Percentiles rank a stretch among this genome's conserved stretches.
Evolutionary conservation across 2,329 filamentous ascomycete genomes (phyloP).

Genomic region (Rhytidhysteron rufulum): DNA sequence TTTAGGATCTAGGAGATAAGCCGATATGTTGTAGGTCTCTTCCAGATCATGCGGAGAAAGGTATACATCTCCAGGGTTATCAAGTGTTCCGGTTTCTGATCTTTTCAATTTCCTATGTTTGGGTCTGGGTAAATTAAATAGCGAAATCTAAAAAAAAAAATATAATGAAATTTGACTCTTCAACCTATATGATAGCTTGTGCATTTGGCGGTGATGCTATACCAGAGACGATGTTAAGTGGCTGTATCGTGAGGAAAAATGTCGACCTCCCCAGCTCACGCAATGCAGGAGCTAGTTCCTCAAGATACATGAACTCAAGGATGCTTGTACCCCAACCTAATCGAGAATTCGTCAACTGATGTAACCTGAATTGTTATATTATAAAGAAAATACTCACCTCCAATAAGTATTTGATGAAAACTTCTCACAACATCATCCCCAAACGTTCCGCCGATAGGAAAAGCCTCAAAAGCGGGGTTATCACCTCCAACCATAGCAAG

Average conservation of each 20-base stretch:
- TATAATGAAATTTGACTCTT: neutral
- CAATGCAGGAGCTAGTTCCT: slow-evolving; percentile 1
- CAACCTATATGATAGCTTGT: slow-evolving; percentile 3
- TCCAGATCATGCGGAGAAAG: too few species aligned
- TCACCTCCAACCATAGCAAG: slow-evolving; percentile 2
- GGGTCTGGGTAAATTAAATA: neutral
- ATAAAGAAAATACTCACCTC: slow-evolving; percentile 1
- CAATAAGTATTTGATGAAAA: slow-evolving; percentile 2
- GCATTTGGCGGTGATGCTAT: slow-evolving; percentile 6
- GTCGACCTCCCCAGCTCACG: slow-evolving; percentile 1
- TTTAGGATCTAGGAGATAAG: too few species aligned
- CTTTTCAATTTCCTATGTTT: neutral
- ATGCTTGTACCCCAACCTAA: slow-evolving; percentile 4
- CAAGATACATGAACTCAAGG: slow-evolving; percentile 1
- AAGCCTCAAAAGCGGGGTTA: slow-evolving; percentile 3
- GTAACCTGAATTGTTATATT: too few species aligned
- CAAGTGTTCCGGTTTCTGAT: neutral
- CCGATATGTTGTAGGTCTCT: too few species aligned
- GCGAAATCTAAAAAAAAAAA: neutral
- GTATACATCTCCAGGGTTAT: too few species aligned
- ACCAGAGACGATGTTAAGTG: slow-evolving; percentile 2
- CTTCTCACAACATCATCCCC: neutral
- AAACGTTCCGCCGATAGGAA: neutral
- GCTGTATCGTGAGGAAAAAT: slow-evolving; percentile 5
- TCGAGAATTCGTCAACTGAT: too few species aligned